Conservation (phyloP, 345 rosid genomes). For the Salix koriyanagi region DNA sequence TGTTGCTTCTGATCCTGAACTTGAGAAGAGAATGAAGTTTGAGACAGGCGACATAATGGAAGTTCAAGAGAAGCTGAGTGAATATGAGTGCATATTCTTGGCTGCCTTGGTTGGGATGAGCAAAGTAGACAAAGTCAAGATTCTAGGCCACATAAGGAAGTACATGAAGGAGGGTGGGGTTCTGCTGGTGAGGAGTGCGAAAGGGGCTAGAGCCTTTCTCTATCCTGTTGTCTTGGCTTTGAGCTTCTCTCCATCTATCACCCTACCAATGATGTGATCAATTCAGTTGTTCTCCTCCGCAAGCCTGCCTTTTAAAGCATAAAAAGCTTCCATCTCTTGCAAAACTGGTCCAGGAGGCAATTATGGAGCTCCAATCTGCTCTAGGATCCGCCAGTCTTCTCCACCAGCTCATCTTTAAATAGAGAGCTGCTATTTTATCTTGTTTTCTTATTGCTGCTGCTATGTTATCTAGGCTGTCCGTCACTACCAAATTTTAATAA, state of each 20-base stretch:
- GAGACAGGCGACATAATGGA: conserved; percentile 25
- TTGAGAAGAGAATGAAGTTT: conserved; percentile 38
- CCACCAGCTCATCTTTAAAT: too few relatives aligned
- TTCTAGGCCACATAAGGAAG: conserved; percentile 28
- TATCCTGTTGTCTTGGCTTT: conserved; percentile 36
- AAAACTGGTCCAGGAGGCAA: not conserved
- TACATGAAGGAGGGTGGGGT: conserved; percentile 34
- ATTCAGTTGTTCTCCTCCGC: conserved; percentile 35
- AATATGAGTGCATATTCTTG: conserved; percentile 39
- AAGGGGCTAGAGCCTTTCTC: conserved; percentile 39
- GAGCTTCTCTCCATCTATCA: conserved; percentile 38
- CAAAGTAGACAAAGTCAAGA: conserved; percentile 26
- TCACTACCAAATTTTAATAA: too few relatives aligned
- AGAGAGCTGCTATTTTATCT: too few relatives aligned
- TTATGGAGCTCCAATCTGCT: not conserved
- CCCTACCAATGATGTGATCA: conserved; percentile 34
- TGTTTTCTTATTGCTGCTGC: too few relatives aligned
- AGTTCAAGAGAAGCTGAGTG: conserved; percentile 27
- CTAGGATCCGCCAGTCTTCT: not conserved
- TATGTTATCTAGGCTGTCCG: too few relatives aligned
- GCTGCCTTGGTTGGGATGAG: conserved; percentile 45
- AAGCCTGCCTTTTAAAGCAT: conserved; percentile 10
- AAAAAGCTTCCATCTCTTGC: not conserved
- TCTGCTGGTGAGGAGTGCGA: conserved; percentile 39
- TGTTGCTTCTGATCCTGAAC: conserved; percentile 22